phyloP scores from a whole-genome alignment of 345 rosid species.

The Chamaenerion angustifolium region DNA sequence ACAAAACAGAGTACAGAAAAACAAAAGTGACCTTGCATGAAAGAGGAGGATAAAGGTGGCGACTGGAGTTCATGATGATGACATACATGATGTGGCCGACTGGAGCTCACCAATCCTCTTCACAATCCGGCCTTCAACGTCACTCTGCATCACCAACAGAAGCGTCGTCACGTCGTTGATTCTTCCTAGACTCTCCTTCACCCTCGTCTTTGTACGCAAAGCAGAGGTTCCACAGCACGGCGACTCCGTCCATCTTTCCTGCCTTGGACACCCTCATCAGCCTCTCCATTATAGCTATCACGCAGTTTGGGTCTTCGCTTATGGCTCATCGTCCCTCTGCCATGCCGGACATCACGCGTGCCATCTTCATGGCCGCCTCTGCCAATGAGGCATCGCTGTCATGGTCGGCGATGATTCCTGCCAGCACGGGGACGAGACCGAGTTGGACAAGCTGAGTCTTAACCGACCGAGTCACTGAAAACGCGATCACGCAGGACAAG shows the following conservation, averaged over 20 bases:
- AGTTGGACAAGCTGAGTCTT: slow-evolving; percentile 21
- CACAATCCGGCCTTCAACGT: slow-evolving; percentile 12
- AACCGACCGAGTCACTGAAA: slow-evolving; percentile 18
- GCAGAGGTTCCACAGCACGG: no score
- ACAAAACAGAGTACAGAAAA: no score
- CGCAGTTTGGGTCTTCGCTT: no score
- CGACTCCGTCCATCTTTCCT: no score
- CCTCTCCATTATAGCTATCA: no score
- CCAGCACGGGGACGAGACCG: slow-evolving; percentile 17
- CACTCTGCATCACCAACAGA: slow-evolving; percentile 21
- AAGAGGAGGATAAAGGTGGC: no score
- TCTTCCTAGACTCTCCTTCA: slow-evolving; percentile 22
- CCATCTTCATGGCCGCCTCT: slow-evolving; percentile 26
- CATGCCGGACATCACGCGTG: slow-evolving; percentile 15
- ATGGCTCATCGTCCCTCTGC: slow-evolving; percentile 31
- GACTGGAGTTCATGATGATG: no score
- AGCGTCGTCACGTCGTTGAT: slow-evolving; percentile 28
- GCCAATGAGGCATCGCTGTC: slow-evolving; percentile 6
- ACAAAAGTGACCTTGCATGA: no score
- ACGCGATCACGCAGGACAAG: slow-evolving; percentile 17
- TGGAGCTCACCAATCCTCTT: no score
- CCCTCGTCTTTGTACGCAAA: slow-evolving; percentile 24
- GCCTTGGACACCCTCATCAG: no score
- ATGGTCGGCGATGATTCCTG: slow-evolving; percentile 11
- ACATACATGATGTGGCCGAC: no score